These are phyloP conservation scores for Datura wrightii DNA, from an alignment of 257 asterid species.

Conservation along the genomic window DNA sequence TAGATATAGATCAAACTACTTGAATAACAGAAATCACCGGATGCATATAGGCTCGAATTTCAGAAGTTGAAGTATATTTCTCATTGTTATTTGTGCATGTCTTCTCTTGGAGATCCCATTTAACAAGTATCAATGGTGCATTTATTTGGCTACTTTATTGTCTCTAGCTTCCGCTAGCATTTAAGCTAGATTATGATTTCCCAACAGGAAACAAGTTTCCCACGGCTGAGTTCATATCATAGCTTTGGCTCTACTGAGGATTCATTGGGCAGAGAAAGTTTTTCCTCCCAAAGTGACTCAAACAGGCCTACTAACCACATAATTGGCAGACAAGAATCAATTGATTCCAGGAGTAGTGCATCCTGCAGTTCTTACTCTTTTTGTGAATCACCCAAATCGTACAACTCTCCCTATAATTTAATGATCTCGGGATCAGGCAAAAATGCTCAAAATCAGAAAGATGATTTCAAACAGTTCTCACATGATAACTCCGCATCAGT, in stretches of 20 bases:
- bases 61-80: neutral
- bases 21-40: neutral
- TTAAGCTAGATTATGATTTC: neutral
- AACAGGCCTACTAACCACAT: constrained; percentile 31
- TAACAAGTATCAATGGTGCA: constrained; percentile 1
- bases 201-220: constrained; percentile 47
- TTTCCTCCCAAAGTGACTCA: constrained; percentile 43
- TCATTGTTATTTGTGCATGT: neutral
- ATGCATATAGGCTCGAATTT: neutral
- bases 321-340: constrained; percentile 49
- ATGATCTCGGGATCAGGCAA: constrained; percentile 17
- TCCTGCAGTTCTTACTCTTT: constrained; percentile 43
- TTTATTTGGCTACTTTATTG: neutral
- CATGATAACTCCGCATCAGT: constrained; percentile 39
- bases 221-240: constrained; percentile 41
- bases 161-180: neutral
- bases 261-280: constrained; percentile 46
- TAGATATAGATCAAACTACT: neutral
- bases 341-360: constrained; percentile 46
- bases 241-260: constrained; percentile 53
- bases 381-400: constrained; percentile 43
- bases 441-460: constrained; percentile 35
- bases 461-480: constrained; percentile 38
- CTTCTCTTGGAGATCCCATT: neutral
- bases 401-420: constrained; percentile 36